These are phyloP conservation scores for Prunus mongolica DNA, from an alignment of 306 rosid species.

Conservation along the genomic window DNA sequence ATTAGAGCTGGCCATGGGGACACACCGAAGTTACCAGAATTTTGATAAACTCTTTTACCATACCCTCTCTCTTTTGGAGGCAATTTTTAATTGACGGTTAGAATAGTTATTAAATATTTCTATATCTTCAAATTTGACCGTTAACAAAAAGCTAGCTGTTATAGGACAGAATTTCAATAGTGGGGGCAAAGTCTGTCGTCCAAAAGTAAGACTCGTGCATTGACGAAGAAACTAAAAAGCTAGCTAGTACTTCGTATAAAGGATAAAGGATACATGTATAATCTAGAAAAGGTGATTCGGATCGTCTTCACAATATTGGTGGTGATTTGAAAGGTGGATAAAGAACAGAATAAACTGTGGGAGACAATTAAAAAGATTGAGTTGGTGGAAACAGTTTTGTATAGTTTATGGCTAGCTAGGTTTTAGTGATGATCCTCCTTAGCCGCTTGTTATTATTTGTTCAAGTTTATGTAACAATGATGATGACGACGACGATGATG, in stretches of 20 bases:
- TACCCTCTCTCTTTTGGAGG: not conserved
- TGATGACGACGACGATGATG: not conserved
- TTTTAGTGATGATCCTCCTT: not conserved
- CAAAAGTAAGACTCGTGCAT: constrained; percentile 19
- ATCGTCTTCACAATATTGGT: not conserved
- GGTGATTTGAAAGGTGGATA: not conserved
- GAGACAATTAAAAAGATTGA: not conserved
- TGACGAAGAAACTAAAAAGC: constrained; percentile 7
- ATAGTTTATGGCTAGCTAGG: too few species aligned
- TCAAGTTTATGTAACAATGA: not conserved
- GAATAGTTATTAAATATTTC: not conserved
- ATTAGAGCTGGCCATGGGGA: constrained; percentile 43
- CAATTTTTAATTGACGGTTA: constrained; percentile 5
- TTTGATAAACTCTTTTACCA: constrained; percentile 22
- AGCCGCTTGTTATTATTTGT: not conserved
- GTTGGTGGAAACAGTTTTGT: constrained; percentile 1
- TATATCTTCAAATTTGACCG: constrained; percentile 15
- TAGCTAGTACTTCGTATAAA: not conserved
- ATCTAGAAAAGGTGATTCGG: not conserved
- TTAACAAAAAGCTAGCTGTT: not conserved
- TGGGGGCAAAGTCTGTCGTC: constrained; percentile 16
- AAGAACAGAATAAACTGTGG: not conserved
- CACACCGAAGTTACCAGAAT: constrained; percentile 45
- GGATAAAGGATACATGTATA: not conserved
- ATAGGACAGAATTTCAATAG: constrained; percentile 14